Evolutionary conservation across 257 asterid genomes (phyloP).

Genomic region (Solanum virginianum): DNA sequence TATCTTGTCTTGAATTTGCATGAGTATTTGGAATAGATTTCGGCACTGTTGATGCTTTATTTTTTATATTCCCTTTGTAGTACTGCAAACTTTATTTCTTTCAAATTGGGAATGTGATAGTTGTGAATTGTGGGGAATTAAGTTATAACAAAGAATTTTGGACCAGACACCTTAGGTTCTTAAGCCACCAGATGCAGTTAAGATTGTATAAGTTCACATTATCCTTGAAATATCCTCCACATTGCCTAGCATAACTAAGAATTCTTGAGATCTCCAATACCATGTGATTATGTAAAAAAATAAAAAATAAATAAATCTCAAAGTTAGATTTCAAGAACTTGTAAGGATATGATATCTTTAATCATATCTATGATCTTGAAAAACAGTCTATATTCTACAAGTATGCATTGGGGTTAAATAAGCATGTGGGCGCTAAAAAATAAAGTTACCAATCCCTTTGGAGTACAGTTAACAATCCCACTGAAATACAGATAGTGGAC

Average conservation of each 20-base stretch:
- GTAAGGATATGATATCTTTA: background rate
- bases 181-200: background rate
- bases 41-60: background rate
- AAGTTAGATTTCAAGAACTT: background rate
- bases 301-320: background rate
- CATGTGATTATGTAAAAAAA: background rate
- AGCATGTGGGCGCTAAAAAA: background rate
- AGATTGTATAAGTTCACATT: background rate
- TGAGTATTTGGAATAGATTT: background rate
- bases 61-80: background rate
- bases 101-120: background rate
- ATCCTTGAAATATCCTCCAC: background rate
- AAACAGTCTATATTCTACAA: background rate
- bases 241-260: background rate
- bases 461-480: background rate
- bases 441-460: background rate
- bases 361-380: background rate
- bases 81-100: background rate
- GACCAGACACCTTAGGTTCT: background rate
- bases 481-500: background rate
- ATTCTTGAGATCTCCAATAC: background rate
- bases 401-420: background rate
- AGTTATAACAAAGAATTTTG: background rate
- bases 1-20: background rate
- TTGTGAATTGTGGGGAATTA: background rate